Evolutionary conservation across 108 stramenopile genomes (phyloP).

Genomic region (Conticribra guillardii): DNA sequence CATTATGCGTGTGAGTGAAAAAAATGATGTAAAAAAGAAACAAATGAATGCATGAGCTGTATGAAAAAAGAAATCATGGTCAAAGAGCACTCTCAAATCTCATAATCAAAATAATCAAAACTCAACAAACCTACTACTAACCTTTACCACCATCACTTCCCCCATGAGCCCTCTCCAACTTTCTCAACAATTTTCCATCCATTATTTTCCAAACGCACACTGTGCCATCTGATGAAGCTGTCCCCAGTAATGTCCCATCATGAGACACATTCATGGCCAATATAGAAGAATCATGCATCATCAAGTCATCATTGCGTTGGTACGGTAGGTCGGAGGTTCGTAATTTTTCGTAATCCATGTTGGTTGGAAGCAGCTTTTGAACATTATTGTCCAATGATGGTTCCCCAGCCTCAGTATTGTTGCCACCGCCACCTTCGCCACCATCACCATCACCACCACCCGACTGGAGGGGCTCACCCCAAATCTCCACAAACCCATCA

Average conservation of each 20-base stretch:
- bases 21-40: too few relatives aligned
- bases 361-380: too few relatives aligned
- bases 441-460: constrained; percentile 35
- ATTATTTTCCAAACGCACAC: constrained; percentile 84
- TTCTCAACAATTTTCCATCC: constrained; percentile 79
- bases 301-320: constrained; percentile 86
- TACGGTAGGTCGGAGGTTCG: constrained; percentile 57
- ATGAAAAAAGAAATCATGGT: too few relatives aligned
- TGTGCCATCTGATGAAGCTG: constrained; percentile 73
- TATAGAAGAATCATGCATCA: constrained; percentile 86
- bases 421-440: too few relatives aligned
- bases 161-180: constrained; percentile 67
- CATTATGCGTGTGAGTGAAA: too few relatives aligned
- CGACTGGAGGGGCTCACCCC: constrained; percentile 74
- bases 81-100: too few relatives aligned
- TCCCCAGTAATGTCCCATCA: constrained; percentile 87
- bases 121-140: constrained; percentile 2
- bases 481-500: constrained; percentile 96
- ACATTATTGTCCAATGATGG: too few relatives aligned
- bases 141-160: constrained; percentile 32
- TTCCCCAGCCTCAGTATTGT: too few relatives aligned
- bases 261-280: constrained; percentile 78
- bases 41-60: too few relatives aligned
- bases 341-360: constrained; percentile 50
- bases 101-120: not conserved